Evolutionary conservation across 2,329 filamentous ascomycete species (phyloP), one percentile per base, ranked within the genome.

Genomic region (Blastomyces gilchristii): DNA sequence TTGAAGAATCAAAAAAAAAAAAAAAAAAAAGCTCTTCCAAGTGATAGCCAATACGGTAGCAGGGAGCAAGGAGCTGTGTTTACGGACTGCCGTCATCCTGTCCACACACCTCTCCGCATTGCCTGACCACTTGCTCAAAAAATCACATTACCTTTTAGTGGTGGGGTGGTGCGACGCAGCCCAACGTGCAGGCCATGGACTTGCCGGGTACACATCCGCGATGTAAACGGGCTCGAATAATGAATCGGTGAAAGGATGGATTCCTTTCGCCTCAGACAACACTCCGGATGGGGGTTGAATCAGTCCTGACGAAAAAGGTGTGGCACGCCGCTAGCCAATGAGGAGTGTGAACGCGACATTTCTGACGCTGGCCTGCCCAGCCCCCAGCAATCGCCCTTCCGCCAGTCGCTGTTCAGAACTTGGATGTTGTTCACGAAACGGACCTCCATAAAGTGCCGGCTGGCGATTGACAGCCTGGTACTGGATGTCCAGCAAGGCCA

Each of bases 361-460:
- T 34, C 31, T 41, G 12, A 60, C 54, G 25, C 22, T 7, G 43
- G 11, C 54, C 31, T 37, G 22, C 31, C 41, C 47, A 58, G 56
- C 28, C 49, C 49, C 61, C 47, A 50, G 54, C 57, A 22, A 63
- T 16, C 34, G 37, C 49, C 41, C 22, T 12, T 37, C 60, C 58
- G 57, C 64, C 64, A 65, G 62, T 65, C 39, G 52, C 37, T 11
- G 43, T 58, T 16, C 60, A 65, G 60, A 63, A 59, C 41, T 54
- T 18, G 16, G 54, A 50, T 61, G 37, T 58, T 57, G 56, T 8
- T 49, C 47, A 61, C 25, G 49, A 57, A 56, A 22, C 3, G 18
- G 6, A 45, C 37, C n/a, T 43, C 49, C 47, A 31, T 25, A 50
- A 41, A 31, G 12, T 63, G n/a, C 59, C 60, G 58, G 64, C 64